A percentile compares a stretch with the other conserved stretches of the same genome.
Evolutionary conservation across 192 early-diverging fungal genomes (phyloP).

Genomic region (Gamsiella multidivaricata): DNA sequence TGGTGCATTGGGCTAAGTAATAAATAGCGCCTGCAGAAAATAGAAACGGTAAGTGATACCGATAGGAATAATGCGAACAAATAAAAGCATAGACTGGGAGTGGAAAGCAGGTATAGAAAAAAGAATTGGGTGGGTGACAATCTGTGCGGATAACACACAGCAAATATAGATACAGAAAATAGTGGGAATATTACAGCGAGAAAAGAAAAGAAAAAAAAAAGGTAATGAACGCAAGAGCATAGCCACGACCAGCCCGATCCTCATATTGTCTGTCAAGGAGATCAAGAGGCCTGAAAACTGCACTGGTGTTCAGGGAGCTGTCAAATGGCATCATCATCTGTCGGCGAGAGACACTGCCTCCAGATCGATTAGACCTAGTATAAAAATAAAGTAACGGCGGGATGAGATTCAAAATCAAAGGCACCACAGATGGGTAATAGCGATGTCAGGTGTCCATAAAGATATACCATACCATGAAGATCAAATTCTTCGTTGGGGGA

Average conservation of each 20-base stretch:
- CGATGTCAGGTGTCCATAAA: too few relatives aligned
- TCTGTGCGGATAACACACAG: neutral
- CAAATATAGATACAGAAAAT: neutral
- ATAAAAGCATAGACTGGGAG: neutral
- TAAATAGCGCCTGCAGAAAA: too few relatives aligned
- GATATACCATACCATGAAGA: conserved; percentile 6
- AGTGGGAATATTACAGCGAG: neutral
- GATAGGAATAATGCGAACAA: neutral
- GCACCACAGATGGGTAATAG: too few relatives aligned
- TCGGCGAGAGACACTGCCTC: conserved; percentile 17
- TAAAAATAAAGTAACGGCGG: neutral
- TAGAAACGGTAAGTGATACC: too few relatives aligned
- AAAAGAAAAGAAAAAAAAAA: neutral
- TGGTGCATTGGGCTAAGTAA: too few relatives aligned
- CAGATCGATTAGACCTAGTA: conserved; percentile 22
- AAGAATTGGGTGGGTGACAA: neutral
- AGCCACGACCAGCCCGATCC: too few relatives aligned
- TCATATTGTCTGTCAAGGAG: neutral
- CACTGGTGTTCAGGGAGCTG: too few relatives aligned
- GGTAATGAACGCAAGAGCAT: conserved; percentile 1
- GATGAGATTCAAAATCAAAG: neutral
- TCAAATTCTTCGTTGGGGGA: conserved; percentile 17
- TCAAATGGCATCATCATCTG: too few relatives aligned
- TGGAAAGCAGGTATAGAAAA: conserved; percentile 6
- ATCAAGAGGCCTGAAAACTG: too few relatives aligned